Conservation (phyloP, 805 yeast genomes). For the Maudiozyma turicensis region DNA sequence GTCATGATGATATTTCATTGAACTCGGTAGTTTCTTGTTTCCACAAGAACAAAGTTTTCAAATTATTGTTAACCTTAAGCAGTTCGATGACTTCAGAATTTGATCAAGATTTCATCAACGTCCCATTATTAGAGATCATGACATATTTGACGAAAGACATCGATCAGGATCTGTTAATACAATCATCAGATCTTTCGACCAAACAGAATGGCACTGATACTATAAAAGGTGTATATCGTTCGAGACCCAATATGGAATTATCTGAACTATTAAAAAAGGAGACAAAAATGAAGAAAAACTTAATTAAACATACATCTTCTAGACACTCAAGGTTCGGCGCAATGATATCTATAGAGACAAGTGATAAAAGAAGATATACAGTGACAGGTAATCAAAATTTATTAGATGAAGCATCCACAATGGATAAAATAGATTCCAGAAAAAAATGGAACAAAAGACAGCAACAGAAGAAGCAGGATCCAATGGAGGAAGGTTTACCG, state of each 20-base stretch:
- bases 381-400: slow-evolving; percentile 68
- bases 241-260: slow-evolving; percentile 35
- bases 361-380: slow-evolving; percentile 48
- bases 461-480: slow-evolving; percentile 22
- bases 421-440: slow-evolving; percentile 55
- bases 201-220: neutral
- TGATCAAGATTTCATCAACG: slow-evolving; percentile 49
- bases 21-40: slow-evolving; percentile 49
- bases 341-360: slow-evolving; percentile 58
- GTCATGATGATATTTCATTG: slow-evolving; percentile 58
- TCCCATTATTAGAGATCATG: slow-evolving; percentile 58
- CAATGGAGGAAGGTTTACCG: slow-evolving; percentile 27
- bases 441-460: slow-evolving; percentile 52
- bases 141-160: slow-evolving; percentile 54
- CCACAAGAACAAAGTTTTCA: slow-evolving; percentile 62
- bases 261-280: slow-evolving; percentile 53
- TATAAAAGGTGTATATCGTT: slow-evolving; percentile 4
- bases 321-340: slow-evolving; percentile 93
- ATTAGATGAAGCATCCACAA: slow-evolving; percentile 38
- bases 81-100: slow-evolving; percentile 57
- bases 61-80: slow-evolving; percentile 60
- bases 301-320: slow-evolving; percentile 45
- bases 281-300: slow-evolving; percentile 38
- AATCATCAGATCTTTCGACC: neutral
- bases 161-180: slow-evolving; percentile 25